These are phyloP conservation scores for Trypanosoma conorhini DNA, from an alignment of 208 protist species.

Conservation along the genomic window DNA sequence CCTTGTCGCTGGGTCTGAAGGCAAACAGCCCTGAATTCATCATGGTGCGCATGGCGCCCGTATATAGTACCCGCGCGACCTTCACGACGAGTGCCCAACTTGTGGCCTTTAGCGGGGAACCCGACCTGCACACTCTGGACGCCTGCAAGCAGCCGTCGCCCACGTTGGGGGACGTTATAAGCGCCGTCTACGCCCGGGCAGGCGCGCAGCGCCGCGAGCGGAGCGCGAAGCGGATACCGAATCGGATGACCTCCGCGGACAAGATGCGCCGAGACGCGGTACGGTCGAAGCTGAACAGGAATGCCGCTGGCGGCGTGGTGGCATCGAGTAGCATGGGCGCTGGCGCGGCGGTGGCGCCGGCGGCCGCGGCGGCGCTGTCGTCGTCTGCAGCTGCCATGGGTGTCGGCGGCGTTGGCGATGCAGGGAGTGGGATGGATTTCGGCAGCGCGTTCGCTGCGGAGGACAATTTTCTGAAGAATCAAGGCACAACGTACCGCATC, in stretches of 20 bases:
- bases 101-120: conserved; percentile 3
- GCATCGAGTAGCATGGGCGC: not conserved
- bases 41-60: conserved; percentile 23
- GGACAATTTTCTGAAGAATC: conserved; percentile 10
- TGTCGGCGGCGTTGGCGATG: not conserved
- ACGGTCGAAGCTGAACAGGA: not conserved
- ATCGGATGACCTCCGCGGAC: not conserved
- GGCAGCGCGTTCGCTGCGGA: not conserved
- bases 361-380: not conserved
- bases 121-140: conserved; percentile 14
- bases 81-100: conserved; percentile 7
- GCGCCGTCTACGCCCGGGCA: not conserved
- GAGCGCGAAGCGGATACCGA: not conserved
- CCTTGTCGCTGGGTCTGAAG: conserved; percentile 63
- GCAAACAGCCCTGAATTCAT: conserved; percentile 61
- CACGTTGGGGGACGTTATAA: conserved; percentile 26
- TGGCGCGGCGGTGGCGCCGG: too few species aligned
- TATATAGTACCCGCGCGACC: not conserved
- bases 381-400: not conserved
- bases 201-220: conserved; percentile 7
- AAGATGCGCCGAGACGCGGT: not conserved
- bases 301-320: too few species aligned
- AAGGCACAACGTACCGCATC: conserved; percentile 31
- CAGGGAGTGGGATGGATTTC: not conserved
- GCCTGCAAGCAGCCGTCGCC: conserved; percentile 25